Evolutionary conservation across 2,329 filamentous ascomycete genomes (phyloP), one percentile per base, ranked within the genome.

Genomic region (Biscogniauxia sp.): DNA sequence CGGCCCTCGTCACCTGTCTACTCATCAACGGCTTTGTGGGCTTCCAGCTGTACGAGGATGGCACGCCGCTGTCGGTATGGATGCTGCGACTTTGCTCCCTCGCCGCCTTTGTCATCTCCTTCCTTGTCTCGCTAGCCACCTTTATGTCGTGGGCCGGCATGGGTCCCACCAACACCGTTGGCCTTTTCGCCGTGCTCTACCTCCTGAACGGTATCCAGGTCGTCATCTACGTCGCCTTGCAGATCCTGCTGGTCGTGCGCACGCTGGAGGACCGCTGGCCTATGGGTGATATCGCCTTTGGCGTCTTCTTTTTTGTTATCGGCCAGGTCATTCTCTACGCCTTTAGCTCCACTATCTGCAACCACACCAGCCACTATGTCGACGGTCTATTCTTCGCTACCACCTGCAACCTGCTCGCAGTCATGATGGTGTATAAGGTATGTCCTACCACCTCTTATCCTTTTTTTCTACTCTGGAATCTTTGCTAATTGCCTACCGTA

Each of bases 401-500:
- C 0, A 88, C 94, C 58, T 95, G 93, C 80, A 99, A 99, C 73
- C 79, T 99, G 52, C 81, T 99, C 51, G 92, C 88, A 13, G 94
- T 99, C 63, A 99, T 99, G 95, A 99, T 98, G 95, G 88, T 99
- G 45, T 99, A 99, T 84, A 99, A 99, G 89, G 92, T 84, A 77
- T 57, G 77, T 70, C 20, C 45, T 59, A 5, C 17, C 7, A 23
- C 37, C 56, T 28, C 23, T 26, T 6, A 15, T 23, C 37, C 56
- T 28, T 23, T 26, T 7, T n/a, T 60, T 54, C 25, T 62, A 45
- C 55, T 51, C 62, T 20, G 55, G 52, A 13, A n/a, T 5, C 68
- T 55, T 53, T 60, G 74, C 78, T 70, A 79, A 66, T 55, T 17
- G 15, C 60, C 53, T 20, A 51, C 53, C 60, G 57, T 68, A 95